Evolutionary conservation across 163 green algal genomes (phyloP).

Genomic region (Chloromonas sp.): DNA sequence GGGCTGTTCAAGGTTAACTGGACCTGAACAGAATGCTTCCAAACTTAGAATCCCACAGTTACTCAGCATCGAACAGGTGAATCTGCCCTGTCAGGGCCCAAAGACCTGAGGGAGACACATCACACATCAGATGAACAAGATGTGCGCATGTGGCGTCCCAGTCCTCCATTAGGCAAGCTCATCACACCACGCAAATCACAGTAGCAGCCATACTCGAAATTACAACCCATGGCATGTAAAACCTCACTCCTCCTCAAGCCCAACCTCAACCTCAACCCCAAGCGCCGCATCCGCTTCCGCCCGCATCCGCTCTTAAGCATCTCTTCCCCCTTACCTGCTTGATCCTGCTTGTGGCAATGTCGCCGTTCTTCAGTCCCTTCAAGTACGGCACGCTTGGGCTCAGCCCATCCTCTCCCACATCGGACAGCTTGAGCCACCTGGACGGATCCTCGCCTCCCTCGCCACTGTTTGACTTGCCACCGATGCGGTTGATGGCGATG

Average conservation of each 20-base stretch:
- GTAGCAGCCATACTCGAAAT: no score
- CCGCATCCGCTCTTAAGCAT: neutral
- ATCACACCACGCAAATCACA: no score
- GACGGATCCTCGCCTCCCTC: constrained; percentile 93
- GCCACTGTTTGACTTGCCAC: constrained; percentile 84
- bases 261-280: no score
- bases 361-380: constrained; percentile 79
- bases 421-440: constrained; percentile 50
- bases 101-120: no score
- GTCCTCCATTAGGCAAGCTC: no score
- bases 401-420: constrained; percentile 75
- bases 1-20: neutral
- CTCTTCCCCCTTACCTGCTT: constrained; percentile 74
- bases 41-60: neutral
- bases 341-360: constrained; percentile 91
- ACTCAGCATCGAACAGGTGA: no score
- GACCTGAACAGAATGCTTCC: neutral
- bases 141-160: no score
- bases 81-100: no score
- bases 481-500: constrained; percentile 98
- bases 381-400: constrained; percentile 82
- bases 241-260: no score
- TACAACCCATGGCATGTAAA: no score
- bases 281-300: no score
- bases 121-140: no score